Percentiles rank a stretch among this genome's conserved stretches.
These are phyloP conservation scores for Neofusicoccum ribis DNA, from an alignment of 2,329 filamentous ascomycete genomes.

Conservation along the genomic window DNA sequence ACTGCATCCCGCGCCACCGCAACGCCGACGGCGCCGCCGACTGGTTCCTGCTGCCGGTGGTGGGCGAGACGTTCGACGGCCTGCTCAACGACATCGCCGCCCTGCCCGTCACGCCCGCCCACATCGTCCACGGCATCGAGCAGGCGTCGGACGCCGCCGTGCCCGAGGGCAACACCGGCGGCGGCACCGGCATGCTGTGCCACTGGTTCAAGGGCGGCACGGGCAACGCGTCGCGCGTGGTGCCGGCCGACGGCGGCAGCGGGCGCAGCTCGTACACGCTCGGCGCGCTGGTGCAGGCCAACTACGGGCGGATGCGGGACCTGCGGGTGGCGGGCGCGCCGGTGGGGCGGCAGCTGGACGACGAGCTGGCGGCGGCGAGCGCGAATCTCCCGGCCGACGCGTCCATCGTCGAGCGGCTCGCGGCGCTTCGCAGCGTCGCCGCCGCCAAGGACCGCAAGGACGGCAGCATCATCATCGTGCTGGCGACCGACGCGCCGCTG, in stretches of 20 bases:
- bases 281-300: constrained; percentile 64
- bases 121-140: constrained; percentile 57
- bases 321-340: constrained; percentile 63
- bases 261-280: constrained; percentile 53
- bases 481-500: constrained; percentile 63
- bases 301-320: constrained; percentile 61
- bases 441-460: constrained; percentile 54
- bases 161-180: constrained; percentile 63
- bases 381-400: constrained; percentile 32
- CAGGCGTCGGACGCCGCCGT: constrained; percentile 54
- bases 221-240: constrained; percentile 59
- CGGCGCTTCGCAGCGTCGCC: constrained; percentile 30
- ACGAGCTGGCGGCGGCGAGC: constrained; percentile 44
- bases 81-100: constrained; percentile 59
- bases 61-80: constrained; percentile 65
- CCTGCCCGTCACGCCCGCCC: constrained; percentile 56
- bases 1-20: constrained; percentile 50
- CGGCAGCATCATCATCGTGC: constrained; percentile 61
- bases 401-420: constrained; percentile 30
- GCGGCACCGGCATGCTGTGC: constrained; percentile 68
- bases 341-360: constrained; percentile 57
- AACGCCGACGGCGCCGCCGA: constrained; percentile 47
- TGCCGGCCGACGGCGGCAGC: constrained; percentile 35
- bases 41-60: constrained; percentile 58
- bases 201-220: constrained; percentile 69